These are phyloP conservation scores for Scedosporium minutisporum DNA, from an alignment of 2,329 filamentous ascomycete genomes.

Conservation along the genomic window DNA sequence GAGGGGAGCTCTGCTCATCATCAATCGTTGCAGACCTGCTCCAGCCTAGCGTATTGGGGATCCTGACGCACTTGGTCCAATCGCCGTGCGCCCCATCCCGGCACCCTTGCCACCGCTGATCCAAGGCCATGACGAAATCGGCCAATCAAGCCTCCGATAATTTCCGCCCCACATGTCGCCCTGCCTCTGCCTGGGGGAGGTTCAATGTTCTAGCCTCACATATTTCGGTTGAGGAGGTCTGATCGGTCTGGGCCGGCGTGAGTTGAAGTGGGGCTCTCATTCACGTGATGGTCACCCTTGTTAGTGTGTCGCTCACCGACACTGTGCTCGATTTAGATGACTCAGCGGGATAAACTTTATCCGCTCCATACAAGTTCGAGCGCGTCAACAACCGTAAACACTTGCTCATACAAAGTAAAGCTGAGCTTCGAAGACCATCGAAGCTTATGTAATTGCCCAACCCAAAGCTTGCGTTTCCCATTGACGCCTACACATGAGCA, in stretches of 20 bases:
- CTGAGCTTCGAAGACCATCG: neutral
- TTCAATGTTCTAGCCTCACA: neutral
- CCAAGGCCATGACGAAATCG: neutral
- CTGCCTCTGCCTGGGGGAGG: neutral
- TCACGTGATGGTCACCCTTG: neutral
- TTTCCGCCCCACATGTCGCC: neutral
- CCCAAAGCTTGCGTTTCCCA: constrained; percentile 13
- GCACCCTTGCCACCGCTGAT: neutral
- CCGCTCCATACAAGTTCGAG: no score
- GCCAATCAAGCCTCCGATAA: neutral
- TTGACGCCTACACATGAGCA: constrained; percentile 12
- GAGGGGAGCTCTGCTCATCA: neutral
- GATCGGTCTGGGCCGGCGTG: neutral
- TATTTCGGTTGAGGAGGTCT: neutral
- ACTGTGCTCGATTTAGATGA: neutral
- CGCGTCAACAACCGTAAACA: neutral
- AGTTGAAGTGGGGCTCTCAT: neutral
- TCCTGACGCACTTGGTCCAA: neutral
- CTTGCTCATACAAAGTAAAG: neutral
- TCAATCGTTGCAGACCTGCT: neutral
- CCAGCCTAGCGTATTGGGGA: neutral
- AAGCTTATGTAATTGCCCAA: constrained; percentile 6
- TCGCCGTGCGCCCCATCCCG: neutral
- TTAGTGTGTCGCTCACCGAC: neutral
- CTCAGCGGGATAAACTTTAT: neutral